Conservation (phyloP, 2,329 filamentous ascomycete species). For the Huntiella bhutanensis region DNA sequence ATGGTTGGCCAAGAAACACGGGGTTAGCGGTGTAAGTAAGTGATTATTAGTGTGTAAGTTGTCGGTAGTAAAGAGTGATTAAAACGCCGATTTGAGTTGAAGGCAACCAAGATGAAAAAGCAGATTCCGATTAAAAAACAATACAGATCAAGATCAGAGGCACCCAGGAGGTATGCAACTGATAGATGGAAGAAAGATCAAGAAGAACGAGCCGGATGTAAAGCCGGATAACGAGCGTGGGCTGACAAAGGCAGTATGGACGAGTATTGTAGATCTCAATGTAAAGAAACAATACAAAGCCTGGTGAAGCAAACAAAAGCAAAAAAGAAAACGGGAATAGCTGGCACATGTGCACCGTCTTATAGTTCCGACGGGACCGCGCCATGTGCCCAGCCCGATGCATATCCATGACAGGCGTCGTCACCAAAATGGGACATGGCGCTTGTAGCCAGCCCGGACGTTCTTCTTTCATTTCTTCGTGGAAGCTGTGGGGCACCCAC, state of each 20-base stretch:
- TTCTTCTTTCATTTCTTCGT: too few relatives aligned
- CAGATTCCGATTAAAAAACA: background rate
- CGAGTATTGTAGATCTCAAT: background rate
- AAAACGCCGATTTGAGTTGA: background rate
- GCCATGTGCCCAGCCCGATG: background rate
- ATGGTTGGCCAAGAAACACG: background rate
- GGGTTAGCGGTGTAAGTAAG: background rate
- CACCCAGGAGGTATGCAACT: background rate
- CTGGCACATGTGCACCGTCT: background rate
- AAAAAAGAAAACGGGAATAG: background rate
- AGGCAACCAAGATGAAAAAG: background rate
- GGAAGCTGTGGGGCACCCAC: too few relatives aligned
- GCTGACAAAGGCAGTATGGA: background rate
- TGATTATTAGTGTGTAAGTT: background rate
- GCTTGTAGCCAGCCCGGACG: too few relatives aligned
- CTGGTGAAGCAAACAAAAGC: background rate
- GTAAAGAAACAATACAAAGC: background rate
- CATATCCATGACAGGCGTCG: background rate
- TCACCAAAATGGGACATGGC: too few relatives aligned
- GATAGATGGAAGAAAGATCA: background rate
- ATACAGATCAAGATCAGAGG: background rate
- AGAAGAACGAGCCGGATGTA: background rate
- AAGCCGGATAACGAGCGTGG: too few relatives aligned
- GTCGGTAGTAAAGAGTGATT: background rate
- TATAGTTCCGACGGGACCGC: background rate